Percentiles rank a stretch among this genome's conserved stretches.
Evolutionary conservation across 345 rosid species (phyloP).

Genomic region (Lagerstroemia speciosa): DNA sequence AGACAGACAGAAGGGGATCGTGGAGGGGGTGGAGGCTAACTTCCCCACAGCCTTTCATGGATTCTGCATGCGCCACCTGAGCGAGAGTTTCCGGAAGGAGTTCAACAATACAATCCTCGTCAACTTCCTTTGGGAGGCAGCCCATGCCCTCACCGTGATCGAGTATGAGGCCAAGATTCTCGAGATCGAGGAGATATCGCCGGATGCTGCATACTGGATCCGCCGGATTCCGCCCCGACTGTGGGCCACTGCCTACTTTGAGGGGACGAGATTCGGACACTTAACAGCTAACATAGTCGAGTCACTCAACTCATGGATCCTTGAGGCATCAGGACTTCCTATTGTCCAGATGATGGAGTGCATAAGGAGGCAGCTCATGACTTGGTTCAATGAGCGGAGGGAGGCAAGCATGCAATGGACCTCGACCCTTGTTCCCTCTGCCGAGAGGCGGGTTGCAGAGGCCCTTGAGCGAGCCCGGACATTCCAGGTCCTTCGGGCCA

Average conservation of each 20-base stretch:
- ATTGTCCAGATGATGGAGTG: conserved; percentile 99
- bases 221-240: conserved; percentile 81
- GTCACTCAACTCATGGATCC: conserved; percentile 77
- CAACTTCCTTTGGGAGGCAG: conserved; percentile 91
- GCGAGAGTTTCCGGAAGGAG: conserved; percentile 91
- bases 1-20: conserved; percentile 79
- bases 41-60: conserved; percentile 98
- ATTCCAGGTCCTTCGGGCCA: conserved; percentile 85
- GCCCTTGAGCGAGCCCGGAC: conserved; percentile 82
- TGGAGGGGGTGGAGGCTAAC: conserved; percentile 84
- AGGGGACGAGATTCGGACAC: conserved; percentile 87
- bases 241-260: conserved; percentile 96
- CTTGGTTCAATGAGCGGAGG: conserved; percentile 93
- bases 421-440: conserved; percentile 86
- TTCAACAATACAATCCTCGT: conserved; percentile 87
- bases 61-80: conserved; percentile 90
- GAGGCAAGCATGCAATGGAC: conserved; percentile 96
- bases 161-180: conserved; percentile 85
- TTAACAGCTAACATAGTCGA: conserved; percentile 81
- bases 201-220: conserved; percentile 93
- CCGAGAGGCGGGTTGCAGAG: conserved; percentile 79
- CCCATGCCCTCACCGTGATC: conserved; percentile 78
- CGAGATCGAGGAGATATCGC: conserved; percentile 87
- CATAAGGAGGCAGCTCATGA: conserved; percentile 94
- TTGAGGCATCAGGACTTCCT: conserved; percentile 95